These are phyloP conservation scores for Jackrogersella multiformis DNA, from an alignment of 495 filamentous ascomycete species.

Conservation along the genomic window DNA sequence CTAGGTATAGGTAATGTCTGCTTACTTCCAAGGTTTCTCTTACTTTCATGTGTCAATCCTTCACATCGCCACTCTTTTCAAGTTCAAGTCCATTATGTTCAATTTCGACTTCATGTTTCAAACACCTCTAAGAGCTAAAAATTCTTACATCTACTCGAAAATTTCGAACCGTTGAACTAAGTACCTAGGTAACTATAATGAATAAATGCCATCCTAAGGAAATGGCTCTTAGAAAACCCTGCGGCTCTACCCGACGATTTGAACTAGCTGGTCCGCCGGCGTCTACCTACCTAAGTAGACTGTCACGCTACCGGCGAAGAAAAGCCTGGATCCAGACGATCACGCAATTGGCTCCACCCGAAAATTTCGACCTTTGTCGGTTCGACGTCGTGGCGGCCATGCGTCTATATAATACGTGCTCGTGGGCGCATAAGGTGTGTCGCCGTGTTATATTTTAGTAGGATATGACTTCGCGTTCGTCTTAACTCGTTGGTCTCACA, in stretches of 20 bases:
- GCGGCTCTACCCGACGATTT: conserved; percentile 11
- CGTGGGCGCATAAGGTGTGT: not conserved
- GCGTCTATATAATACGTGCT: conserved; percentile 20
- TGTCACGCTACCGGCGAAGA: conserved; percentile 25
- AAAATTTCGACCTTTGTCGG: conserved; percentile 28
- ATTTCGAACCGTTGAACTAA: too few species aligned
- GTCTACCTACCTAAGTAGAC: conserved; percentile 10
- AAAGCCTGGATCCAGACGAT: conserved; percentile 35
- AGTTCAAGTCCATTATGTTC: not conserved
- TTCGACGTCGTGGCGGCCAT: conserved; percentile 8
- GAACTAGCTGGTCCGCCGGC: conserved; percentile 13
- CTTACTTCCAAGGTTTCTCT: not conserved
- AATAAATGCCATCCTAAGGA: too few species aligned
- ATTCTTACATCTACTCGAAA: not conserved
- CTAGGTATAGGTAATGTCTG: not conserved
- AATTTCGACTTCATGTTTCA: not conserved
- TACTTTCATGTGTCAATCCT: too few species aligned
- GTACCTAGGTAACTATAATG: too few species aligned
- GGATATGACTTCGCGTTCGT: not conserved
- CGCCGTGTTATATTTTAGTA: not conserved
- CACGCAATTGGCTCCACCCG: conserved; percentile 35
- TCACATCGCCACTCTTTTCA: not conserved
- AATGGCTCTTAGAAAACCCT: not conserved
- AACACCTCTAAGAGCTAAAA: not conserved
- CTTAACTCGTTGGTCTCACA: not conserved